A percentile compares a stretch with the other conserved stretches of the same genome.
These are phyloP conservation scores for Reticulascus tulasneorum DNA, from an alignment of 2,329 filamentous ascomycete species.

Conservation along the genomic window DNA sequence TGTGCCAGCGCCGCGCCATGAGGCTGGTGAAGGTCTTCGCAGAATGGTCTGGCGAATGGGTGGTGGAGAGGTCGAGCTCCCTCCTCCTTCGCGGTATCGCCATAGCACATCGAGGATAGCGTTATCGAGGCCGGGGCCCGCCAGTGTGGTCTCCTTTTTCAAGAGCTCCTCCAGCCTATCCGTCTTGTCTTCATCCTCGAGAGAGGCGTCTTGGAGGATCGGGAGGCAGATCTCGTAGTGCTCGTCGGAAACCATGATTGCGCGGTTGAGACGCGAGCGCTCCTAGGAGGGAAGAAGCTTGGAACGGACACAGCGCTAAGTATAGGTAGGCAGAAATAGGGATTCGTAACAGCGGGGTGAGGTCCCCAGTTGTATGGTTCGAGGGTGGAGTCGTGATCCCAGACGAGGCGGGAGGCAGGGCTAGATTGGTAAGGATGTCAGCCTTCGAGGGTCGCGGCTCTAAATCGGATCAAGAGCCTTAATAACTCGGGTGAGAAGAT, in stretches of 20 bases:
- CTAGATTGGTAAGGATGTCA: no score
- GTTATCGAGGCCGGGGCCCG: constrained; percentile 78
- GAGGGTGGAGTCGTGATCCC: no score
- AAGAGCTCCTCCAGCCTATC: constrained; percentile 81
- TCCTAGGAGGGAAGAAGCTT: constrained; percentile 2
- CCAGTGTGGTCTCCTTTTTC: constrained; percentile 70
- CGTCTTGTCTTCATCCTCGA: constrained; percentile 94
- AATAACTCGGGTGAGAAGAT: no score
- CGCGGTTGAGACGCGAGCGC: constrained; percentile 13
- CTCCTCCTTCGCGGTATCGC: constrained; percentile 70
- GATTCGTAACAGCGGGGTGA: no score
- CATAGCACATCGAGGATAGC: constrained; percentile 86
- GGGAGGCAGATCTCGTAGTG: constrained; percentile 89
- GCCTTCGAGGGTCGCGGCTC: no score
- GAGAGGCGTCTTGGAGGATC: constrained; percentile 72
- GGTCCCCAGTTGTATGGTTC: no score
- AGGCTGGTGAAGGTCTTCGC: constrained; percentile 84
- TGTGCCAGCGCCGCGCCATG: constrained; percentile 82
- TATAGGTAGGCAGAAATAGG: no score
- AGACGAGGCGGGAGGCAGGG: no score
- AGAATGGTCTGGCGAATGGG: constrained; percentile 86
- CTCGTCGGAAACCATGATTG: constrained; percentile 84
- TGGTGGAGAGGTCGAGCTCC: constrained; percentile 68
- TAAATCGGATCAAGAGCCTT: no score
- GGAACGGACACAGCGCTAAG: constrained; percentile 7